These are phyloP conservation scores for Blastocystis sp. DNA, from an alignment of 352 stramenopile genomes.

Conservation along the genomic window DNA sequence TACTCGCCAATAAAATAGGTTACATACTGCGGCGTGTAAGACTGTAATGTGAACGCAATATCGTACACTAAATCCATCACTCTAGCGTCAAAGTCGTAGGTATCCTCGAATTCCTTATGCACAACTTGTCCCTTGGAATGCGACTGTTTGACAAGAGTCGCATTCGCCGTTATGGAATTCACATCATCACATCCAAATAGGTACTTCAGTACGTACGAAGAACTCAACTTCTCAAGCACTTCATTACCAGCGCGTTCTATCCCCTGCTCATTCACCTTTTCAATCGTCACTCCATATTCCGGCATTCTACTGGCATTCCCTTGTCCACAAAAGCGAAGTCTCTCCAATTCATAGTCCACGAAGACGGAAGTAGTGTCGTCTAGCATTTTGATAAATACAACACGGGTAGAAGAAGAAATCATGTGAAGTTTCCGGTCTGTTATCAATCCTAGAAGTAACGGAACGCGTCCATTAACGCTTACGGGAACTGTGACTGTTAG, in stretches of 20 bases:
- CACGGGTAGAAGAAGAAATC: no score
- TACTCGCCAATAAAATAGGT: slow-evolving; percentile 56
- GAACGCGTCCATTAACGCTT: no score
- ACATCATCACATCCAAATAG: background rate
- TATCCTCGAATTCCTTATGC: no score
- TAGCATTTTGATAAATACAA: background rate
- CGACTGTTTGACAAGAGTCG: no score
- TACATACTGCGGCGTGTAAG: background rate
- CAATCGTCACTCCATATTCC: background rate
- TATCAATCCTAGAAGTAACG: no score
- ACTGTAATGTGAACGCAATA: background rate
- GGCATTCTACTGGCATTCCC: background rate
- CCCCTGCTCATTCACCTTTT: background rate
- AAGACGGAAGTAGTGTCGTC: background rate
- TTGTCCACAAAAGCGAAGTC: background rate
- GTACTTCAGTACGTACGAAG: background rate
- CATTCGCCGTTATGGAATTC: background rate
- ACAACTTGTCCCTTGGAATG: no score
- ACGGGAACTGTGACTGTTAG: no score
- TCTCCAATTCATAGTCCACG: background rate
- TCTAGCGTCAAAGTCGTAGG: background rate
- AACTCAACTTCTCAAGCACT: background rate
- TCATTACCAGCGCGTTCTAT: no score
- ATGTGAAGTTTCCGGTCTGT: no score
- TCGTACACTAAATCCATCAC: background rate